These are phyloP conservation scores for Aspergillus quadrilineatus DNA, from an alignment of 2,329 filamentous ascomycete species.

Conservation along the genomic window DNA sequence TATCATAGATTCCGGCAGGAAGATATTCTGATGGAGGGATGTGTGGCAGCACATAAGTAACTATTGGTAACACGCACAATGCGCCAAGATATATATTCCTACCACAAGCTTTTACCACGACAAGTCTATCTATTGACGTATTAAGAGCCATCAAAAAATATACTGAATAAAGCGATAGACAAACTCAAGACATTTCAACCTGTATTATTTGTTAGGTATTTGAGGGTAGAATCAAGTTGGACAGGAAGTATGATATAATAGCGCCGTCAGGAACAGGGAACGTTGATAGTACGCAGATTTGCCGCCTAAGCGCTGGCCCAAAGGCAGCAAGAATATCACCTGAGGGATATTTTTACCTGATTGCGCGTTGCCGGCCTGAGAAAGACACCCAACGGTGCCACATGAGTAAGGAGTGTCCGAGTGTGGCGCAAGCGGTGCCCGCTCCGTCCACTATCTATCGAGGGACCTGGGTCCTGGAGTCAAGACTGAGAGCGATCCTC, in stretches of 20 bases:
- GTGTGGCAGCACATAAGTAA: too few relatives aligned
- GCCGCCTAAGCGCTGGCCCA: slow-evolving; percentile 5
- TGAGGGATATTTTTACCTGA: slow-evolving; percentile 14
- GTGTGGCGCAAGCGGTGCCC: slow-evolving; percentile 27
- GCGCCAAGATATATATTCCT: slow-evolving; percentile 7
- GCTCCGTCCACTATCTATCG: neutral
- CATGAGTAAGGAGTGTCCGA: slow-evolving; percentile 25
- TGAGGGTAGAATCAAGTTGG: neutral
- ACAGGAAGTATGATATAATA: slow-evolving; percentile 2
- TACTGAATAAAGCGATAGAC: too few relatives aligned
- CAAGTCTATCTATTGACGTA: too few relatives aligned
- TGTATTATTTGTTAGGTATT: too few relatives aligned
- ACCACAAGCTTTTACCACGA: neutral
- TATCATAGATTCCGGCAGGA: slow-evolving; percentile 41
- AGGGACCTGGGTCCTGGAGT: neutral
- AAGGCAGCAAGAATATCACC: slow-evolving; percentile 7
- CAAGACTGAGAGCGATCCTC: neutral
- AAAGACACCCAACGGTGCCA: slow-evolving; percentile 20
- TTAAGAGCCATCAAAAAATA: too few relatives aligned
- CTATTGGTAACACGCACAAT: neutral
- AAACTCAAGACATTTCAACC: too few relatives aligned
- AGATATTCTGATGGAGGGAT: slow-evolving; percentile 30
- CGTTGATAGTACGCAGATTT: neutral
- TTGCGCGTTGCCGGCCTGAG: slow-evolving; percentile 21
- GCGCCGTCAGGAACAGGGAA: slow-evolving; percentile 8